These are phyloP conservation scores for Pueraria montana DNA, from an alignment of 306 rosid genomes.

Conservation along the genomic window DNA sequence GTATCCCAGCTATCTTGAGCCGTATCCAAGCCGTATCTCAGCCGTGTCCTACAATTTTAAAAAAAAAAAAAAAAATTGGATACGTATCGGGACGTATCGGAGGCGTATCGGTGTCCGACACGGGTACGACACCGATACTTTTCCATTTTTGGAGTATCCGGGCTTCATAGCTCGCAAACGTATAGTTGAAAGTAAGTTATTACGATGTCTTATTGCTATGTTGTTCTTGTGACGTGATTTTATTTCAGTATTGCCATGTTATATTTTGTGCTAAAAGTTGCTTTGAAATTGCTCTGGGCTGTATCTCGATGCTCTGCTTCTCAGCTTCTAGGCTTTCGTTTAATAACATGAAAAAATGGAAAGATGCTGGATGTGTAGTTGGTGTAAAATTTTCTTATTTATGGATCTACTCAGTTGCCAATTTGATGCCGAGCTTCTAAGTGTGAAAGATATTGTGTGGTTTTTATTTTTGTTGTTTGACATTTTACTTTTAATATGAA, in stretches of 20 bases:
- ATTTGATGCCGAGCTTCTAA: conserved; percentile 35
- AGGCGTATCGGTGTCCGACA: too few relatives aligned
- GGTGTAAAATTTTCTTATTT: conserved; percentile 27
- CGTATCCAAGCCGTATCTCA: too few relatives aligned
- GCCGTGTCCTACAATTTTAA: too few relatives aligned
- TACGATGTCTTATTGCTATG: conserved; percentile 29
- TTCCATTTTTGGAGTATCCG: too few relatives aligned
- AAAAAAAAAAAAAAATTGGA: too few relatives aligned
- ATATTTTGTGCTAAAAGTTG: conserved; percentile 13
- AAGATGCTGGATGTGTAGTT: conserved; percentile 26
- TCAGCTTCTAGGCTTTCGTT: conserved; percentile 37
- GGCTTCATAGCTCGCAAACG: too few relatives aligned
- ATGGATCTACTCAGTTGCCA: conserved; percentile 7
- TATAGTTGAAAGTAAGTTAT: conserved; percentile 85
- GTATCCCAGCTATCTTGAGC: too few relatives aligned
- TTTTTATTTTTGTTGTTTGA: conserved; percentile 23
- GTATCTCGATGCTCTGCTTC: not conserved
- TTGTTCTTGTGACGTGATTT: conserved; percentile 23
- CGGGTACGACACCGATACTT: too few relatives aligned
- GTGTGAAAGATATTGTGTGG: conserved; percentile 3
- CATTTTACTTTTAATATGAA: conserved; percentile 3
- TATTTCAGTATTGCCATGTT: conserved; percentile 29
- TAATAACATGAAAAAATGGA: conserved; percentile 13
- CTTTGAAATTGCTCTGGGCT: conserved; percentile 19
- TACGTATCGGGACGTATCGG: too few relatives aligned